Percentiles rank a stretch among this genome's conserved stretches.
These are phyloP conservation scores for Populus hybrid DNA, from an alignment of 441 rosid genomes.

Conservation along the genomic window DNA sequence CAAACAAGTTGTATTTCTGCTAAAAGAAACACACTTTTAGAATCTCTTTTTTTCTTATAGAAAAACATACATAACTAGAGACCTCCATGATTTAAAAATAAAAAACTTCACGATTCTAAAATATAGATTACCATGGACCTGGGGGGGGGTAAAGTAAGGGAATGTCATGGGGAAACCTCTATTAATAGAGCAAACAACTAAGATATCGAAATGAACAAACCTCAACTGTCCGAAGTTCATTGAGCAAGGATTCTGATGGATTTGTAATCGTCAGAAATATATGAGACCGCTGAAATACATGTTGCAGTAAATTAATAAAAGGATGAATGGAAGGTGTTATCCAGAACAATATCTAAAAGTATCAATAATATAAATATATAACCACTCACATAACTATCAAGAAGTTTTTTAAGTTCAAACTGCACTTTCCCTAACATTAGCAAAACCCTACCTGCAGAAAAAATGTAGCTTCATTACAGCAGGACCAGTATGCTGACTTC, in stretches of 20 bases:
- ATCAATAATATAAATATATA: not conserved
- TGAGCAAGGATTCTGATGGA: conserved; percentile 92
- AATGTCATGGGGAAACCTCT: not conserved
- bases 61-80: not conserved
- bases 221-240: conserved; percentile 95
- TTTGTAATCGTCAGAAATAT: conserved; percentile 76
- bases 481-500: not conserved
- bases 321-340: not conserved
- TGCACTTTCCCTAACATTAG: conserved; percentile 78
- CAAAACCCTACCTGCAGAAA: conserved; percentile 63
- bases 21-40: not conserved
- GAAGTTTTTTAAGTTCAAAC: conserved; percentile 80
- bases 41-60: not conserved
- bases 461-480: conserved; percentile 18
- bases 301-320: conserved; percentile 14
- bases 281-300: conserved; percentile 76
- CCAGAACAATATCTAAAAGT: conserved; percentile 5
- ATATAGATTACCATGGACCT: not conserved
- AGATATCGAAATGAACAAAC: conserved; percentile 40
- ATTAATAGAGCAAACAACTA: conserved; percentile 2
- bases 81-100: not conserved
- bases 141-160: not conserved
- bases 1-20: not conserved
- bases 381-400: conserved; percentile 86
- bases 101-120: not conserved